phyloP scores from a whole-genome alignment of 106 monocot species.

The Allium cepa region DNA sequence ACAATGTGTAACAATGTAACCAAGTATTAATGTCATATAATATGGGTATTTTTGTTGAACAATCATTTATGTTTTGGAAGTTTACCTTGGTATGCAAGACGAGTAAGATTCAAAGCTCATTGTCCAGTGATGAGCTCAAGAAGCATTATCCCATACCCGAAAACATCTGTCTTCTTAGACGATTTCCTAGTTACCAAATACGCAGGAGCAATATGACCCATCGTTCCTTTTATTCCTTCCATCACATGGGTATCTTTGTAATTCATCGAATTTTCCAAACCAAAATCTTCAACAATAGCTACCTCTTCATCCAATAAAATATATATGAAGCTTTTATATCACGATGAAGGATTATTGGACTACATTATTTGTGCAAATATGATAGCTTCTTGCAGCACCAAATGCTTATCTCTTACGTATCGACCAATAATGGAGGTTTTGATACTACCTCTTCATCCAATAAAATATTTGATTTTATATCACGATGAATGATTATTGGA shows the following conservation, averaged over 20 bases:
- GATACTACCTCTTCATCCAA: slow-evolving; percentile 24
- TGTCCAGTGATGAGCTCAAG: slow-evolving; percentile 54
- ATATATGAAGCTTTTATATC: slow-evolving; percentile 59
- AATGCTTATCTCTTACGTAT: too few species aligned
- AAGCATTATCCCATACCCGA: slow-evolving; percentile 52
- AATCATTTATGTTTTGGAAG: too few species aligned
- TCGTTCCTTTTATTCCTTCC: slow-evolving; percentile 37
- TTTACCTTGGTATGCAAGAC: slow-evolving; percentile 11
- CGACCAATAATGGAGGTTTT: too few species aligned
- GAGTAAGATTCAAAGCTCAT: slow-evolving; percentile 53
- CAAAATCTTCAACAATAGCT: slow-evolving; percentile 53
- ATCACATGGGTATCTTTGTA: slow-evolving; percentile 34
- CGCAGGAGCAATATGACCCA: slow-evolving; percentile 61
- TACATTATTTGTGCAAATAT: slow-evolving; percentile 60
- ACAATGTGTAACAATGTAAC: too few species aligned
- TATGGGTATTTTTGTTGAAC: too few species aligned
- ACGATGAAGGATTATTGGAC: slow-evolving; percentile 52
- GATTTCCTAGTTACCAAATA: slow-evolving; percentile 47
- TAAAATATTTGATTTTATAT: not conserved
- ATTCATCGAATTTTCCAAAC: slow-evolving; percentile 41
- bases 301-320: slow-evolving; percentile 35
- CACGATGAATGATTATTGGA: too few species aligned
- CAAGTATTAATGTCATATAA: too few species aligned
- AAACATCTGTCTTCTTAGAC: slow-evolving; percentile 44
- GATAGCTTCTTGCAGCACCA: too few species aligned